A percentile compares a stretch with the other conserved stretches of the same genome.
These are phyloP conservation scores for Torrubiella hemipterigena DNA, from an alignment of 2,329 filamentous ascomycete species.

Conservation along the genomic window DNA sequence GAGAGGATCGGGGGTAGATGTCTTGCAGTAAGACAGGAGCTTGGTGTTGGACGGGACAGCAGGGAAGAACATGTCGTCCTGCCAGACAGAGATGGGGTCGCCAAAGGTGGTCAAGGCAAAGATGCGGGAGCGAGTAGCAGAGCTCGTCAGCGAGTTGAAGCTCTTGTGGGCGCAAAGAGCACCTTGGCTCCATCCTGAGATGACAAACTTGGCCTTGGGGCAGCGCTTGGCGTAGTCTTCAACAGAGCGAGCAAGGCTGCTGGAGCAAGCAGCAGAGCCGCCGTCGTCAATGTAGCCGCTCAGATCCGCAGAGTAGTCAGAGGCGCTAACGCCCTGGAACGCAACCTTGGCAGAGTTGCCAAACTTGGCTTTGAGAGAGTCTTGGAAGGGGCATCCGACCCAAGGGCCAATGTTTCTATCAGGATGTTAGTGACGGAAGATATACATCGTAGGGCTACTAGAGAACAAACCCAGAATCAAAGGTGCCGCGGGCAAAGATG, in stretches of 20 bases:
- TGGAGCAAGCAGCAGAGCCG: slow-evolving; percentile 4
- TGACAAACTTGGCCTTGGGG: slow-evolving; percentile 6
- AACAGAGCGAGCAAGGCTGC: slow-evolving; percentile 2
- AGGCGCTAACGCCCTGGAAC: slow-evolving; percentile 6
- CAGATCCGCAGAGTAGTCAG: slow-evolving; percentile 6
- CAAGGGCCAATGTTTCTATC: slow-evolving; percentile 7
- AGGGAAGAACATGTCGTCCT: slow-evolving; percentile 5
- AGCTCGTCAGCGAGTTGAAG: neutral
- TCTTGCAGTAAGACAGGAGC: slow-evolving; percentile 4
- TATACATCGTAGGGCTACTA: neutral
- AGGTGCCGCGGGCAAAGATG: slow-evolving; percentile 7
- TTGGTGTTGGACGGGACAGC: slow-evolving; percentile 3
- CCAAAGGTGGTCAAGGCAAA: slow-evolving; percentile 6
- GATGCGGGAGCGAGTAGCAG: slow-evolving; percentile 1
- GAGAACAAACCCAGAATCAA: slow-evolving; percentile 6
- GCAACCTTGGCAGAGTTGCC: slow-evolving; percentile 2
- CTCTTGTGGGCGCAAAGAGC: slow-evolving; percentile 7
- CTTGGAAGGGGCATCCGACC: slow-evolving; percentile 6
- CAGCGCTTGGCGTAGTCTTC: slow-evolving; percentile 4
- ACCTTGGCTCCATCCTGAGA: slow-evolving; percentile 7
- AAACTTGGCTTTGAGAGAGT: slow-evolving; percentile 3
- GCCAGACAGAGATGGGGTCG: slow-evolving; percentile 5
- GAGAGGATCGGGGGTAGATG: slow-evolving; percentile 3
- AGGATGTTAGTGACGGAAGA: neutral
- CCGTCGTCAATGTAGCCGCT: slow-evolving; percentile 7